Evolutionary conservation across 768 basidiomycete species (phyloP).

Genomic region (Sutorius australiensis): DNA sequence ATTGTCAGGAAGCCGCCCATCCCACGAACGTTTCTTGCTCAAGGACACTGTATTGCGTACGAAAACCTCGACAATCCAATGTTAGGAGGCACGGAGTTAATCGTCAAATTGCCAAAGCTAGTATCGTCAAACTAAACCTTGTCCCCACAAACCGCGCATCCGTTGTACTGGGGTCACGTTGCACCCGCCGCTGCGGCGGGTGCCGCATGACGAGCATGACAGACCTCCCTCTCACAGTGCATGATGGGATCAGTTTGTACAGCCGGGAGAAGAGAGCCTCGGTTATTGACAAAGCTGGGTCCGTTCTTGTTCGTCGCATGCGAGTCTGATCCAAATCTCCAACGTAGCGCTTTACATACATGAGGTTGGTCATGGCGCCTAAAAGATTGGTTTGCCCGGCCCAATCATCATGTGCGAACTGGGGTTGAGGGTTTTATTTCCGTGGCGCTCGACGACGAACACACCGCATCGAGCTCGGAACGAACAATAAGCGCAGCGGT

Average conservation of each 20-base stretch:
- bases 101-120: background rate
- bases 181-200: too few relatives aligned
- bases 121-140: constrained; percentile 3
- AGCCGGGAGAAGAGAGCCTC: background rate
- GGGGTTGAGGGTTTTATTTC: constrained; percentile 9
- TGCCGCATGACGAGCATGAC: background rate
- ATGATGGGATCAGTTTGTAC: background rate
- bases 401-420: background rate
- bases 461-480: background rate
- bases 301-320: background rate
- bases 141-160: background rate
- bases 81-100: background rate
- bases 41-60: background rate
- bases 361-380: background rate
- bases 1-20: constrained; percentile 12
- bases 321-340: background rate
- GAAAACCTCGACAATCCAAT: too few relatives aligned
- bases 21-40: background rate
- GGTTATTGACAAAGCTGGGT: background rate
- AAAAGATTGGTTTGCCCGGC: too few relatives aligned
- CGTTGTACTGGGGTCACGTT: background rate
- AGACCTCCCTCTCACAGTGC: background rate
- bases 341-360: background rate
- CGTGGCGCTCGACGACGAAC: background rate
- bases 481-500: background rate